Evolutionary conservation across 2,329 filamentous ascomycete species (phyloP).

Genomic region (Sarocladium strictum): DNA sequence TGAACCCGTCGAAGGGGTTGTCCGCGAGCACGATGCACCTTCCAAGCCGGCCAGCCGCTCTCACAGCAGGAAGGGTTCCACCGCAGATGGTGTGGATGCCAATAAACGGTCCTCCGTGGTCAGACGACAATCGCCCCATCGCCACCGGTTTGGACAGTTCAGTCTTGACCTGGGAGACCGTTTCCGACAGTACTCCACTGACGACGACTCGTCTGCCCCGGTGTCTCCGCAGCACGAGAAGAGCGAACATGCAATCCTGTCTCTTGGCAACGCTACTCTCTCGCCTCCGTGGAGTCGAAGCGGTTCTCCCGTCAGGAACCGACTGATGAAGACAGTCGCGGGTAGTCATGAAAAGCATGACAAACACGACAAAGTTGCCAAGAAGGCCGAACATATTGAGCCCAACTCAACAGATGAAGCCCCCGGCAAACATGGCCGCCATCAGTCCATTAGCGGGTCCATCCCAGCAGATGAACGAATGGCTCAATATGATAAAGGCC

Average conservation of each 20-base stretch:
- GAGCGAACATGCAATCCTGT: constrained; percentile 14
- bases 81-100: constrained; percentile 21
- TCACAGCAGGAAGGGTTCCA: constrained; percentile 30
- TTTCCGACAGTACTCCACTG: constrained; percentile 33
- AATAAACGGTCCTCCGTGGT: background rate
- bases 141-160: constrained; percentile 26
- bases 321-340: constrained; percentile 40
- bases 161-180: constrained; percentile 45
- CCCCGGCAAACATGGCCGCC: constrained; percentile 22
- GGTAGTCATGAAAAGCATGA: constrained; percentile 34
- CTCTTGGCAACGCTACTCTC: constrained; percentile 43
- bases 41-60: constrained; percentile 25
- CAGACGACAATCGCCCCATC: constrained; percentile 14
- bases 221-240: constrained; percentile 46
- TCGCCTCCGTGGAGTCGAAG: constrained; percentile 59
- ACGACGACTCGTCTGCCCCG: constrained; percentile 39
- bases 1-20: background rate
- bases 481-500: constrained; percentile 12
- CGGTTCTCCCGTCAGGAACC: constrained; percentile 57
- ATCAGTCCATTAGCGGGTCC: constrained; percentile 21
- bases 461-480: constrained; percentile 18
- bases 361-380: constrained; percentile 40
- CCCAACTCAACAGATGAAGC: constrained; percentile 24
- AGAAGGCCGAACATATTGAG: background rate
- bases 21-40: constrained; percentile 14